phyloP scores from a whole-genome alignment of 148 eudicot species.

The Agrostemma githago region DNA sequence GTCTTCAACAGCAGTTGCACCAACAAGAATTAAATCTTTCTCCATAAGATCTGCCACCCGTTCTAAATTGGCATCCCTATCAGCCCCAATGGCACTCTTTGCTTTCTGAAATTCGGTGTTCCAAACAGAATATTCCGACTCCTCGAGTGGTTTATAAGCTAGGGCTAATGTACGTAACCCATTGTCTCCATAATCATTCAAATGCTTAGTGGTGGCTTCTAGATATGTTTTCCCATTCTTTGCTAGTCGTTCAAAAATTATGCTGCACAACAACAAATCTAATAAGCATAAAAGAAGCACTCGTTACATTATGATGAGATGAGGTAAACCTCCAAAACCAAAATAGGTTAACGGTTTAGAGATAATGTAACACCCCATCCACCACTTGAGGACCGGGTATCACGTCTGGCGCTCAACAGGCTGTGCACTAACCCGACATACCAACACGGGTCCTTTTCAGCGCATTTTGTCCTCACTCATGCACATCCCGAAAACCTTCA shows the following conservation, averaged over 20 bases:
- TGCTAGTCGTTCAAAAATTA: conserved; percentile 80
- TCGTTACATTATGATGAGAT: background rate
- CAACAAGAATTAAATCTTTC: conserved; percentile 81
- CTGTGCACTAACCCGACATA: too few species aligned
- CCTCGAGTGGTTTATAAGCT: conserved; percentile 76
- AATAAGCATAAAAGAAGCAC: background rate
- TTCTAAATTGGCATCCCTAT: conserved; percentile 70
- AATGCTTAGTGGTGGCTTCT: conserved; percentile 65
- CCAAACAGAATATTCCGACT: conserved; percentile 68
- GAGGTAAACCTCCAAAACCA: background rate
- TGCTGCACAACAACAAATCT: conserved; percentile 39
- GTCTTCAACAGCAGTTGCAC: conserved; percentile 97
- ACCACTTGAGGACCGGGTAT: too few species aligned
- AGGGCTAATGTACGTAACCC: conserved; percentile 90
- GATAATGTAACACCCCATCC: background rate
- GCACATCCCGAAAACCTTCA: too few species aligned
- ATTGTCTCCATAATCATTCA: conserved; percentile 88
- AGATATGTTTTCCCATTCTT: conserved; percentile 65
- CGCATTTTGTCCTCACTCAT: too few species aligned
- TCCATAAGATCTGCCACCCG: conserved; percentile 72
- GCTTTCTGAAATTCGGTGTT: conserved; percentile 74
- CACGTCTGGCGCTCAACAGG: too few species aligned
- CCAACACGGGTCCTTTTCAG: too few species aligned
- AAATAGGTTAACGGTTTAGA: background rate
- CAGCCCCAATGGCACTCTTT: conserved; percentile 62